These are phyloP conservation scores for Epichloe coenophiala DNA, from an alignment of 2,329 filamentous ascomycete genomes.

Conservation along the genomic window DNA sequence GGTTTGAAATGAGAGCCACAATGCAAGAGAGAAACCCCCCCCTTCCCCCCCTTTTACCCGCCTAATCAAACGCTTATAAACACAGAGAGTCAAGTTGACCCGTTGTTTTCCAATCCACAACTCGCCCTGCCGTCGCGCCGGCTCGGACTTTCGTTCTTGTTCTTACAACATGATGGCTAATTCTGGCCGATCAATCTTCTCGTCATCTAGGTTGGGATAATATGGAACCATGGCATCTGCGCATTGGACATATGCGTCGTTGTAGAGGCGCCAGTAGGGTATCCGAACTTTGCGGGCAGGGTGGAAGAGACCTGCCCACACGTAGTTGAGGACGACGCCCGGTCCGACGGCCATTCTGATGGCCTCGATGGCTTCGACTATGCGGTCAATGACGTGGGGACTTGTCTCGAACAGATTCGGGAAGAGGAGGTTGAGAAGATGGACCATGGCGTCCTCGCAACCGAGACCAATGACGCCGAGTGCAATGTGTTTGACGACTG, in stretches of 20 bases:
- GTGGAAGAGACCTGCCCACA: conserved; percentile 96
- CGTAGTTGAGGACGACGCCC: conserved; percentile 90
- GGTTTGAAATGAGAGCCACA: not conserved
- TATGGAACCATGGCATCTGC: conserved; percentile 95
- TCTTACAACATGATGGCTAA: conserved; percentile 69
- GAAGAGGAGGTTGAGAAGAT: conserved; percentile 89
- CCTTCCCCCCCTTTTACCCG: not conserved
- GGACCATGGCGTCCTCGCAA: conserved; percentile 96
- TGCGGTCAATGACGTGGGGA: conserved; percentile 94
- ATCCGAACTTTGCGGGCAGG: conserved; percentile 86
- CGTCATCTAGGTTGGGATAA: conserved; percentile 76
- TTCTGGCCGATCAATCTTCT: conserved; percentile 66
- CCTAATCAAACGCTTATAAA: not conserved
- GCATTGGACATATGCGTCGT: conserved; percentile 87
- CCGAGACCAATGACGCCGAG: conserved; percentile 94
- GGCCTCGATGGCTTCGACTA: conserved; percentile 94
- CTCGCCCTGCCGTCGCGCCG: no score
- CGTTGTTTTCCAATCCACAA: no score
- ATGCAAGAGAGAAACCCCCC: not conserved
- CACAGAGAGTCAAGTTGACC: not conserved
- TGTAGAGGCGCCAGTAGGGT: conserved; percentile 95
- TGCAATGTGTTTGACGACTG: conserved; percentile 94
- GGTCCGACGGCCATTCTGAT: conserved; percentile 88
- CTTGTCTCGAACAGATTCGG: conserved; percentile 97
- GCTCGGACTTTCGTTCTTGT: no score